phyloP scores from a whole-genome alignment of 768 basidiomycete species.

The Tylopilus sp. region DNA sequence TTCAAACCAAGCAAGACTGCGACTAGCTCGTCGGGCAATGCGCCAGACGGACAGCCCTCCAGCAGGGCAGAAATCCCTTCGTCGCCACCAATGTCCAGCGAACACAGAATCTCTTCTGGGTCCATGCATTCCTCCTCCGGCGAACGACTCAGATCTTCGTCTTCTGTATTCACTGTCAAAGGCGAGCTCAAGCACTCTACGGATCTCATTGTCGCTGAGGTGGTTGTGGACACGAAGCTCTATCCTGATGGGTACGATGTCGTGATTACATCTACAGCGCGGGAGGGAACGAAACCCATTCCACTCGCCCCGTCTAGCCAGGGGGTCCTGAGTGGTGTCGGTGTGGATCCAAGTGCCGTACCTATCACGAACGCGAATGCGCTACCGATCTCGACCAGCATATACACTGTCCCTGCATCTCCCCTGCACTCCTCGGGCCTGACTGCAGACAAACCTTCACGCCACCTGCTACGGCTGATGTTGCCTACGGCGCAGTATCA shows the following conservation, averaged over 20 bases:
- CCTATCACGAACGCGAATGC: conserved; percentile 8
- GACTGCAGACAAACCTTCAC: conserved; percentile 46
- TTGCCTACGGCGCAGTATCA: conserved; percentile 83
- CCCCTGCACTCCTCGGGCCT: conserved; percentile 74
- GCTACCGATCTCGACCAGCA: conserved; percentile 54
- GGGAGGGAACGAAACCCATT: conserved; percentile 37
- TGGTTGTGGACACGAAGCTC: conserved; percentile 77
- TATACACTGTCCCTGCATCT: conserved; percentile 80
- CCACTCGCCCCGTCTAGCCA: conserved; percentile 27
- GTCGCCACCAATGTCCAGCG: conserved; percentile 22
- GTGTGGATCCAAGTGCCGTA: neutral
- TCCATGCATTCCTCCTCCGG: conserved; percentile 32
- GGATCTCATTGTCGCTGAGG: conserved; percentile 74
- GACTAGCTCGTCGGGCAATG: conserved; percentile 23
- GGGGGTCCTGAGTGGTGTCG: neutral
- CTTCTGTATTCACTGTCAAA: conserved; percentile 59
- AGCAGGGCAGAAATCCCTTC: conserved; percentile 16
- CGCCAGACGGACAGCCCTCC: conserved; percentile 14
- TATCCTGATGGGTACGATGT: conserved; percentile 76
- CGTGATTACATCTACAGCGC: conserved; percentile 40
- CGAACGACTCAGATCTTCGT: conserved; percentile 32
- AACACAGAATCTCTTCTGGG: conserved; percentile 19
- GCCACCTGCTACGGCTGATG: conserved; percentile 75
- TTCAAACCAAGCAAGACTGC: conserved; percentile 41
- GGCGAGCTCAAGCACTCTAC: conserved; percentile 58